These are phyloP conservation scores for Tuber umbilicatum DNA, from an alignment of 495 filamentous ascomycete genomes.

Conservation along the genomic window DNA sequence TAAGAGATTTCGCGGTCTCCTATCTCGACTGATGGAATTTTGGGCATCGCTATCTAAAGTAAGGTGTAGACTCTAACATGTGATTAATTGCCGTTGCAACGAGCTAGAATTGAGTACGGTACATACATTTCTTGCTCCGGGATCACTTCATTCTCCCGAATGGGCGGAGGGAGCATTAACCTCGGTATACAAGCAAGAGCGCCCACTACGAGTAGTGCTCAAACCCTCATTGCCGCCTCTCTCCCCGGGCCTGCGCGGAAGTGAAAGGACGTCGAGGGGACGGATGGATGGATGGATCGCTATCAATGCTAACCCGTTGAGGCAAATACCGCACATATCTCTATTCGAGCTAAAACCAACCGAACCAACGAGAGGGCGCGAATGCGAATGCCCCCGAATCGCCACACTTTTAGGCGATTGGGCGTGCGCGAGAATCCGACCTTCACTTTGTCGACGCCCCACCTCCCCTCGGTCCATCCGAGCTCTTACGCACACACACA, in stretches of 20 bases:
- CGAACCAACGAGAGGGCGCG: not conserved
- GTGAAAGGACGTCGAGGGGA: not conserved
- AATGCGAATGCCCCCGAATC: not conserved
- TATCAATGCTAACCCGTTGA: not conserved
- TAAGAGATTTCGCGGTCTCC: too few relatives aligned
- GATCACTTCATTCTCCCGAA: not conserved
- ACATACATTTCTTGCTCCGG: too few relatives aligned
- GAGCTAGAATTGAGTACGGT: too few relatives aligned
- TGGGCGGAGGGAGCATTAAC: not conserved
- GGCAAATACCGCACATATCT: not conserved
- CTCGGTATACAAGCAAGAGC: not conserved
- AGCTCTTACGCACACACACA: not conserved
- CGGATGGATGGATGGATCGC: not conserved
- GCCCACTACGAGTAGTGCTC: too few relatives aligned
- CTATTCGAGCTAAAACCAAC: not conserved
- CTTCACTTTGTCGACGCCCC: not conserved
- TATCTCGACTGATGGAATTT: too few relatives aligned
- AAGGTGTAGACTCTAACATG: too few relatives aligned
- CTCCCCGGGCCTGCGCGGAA: not conserved
- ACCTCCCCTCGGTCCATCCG: not conserved
- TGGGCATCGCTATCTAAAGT: too few relatives aligned
- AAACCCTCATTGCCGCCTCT: not conserved
- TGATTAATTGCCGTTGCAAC: too few relatives aligned
- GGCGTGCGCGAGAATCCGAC: too few relatives aligned
- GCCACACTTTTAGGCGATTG: too few relatives aligned